Conservation (phyloP, 129 eudicot genomes). For the Scalesia atractyloides region DNA sequence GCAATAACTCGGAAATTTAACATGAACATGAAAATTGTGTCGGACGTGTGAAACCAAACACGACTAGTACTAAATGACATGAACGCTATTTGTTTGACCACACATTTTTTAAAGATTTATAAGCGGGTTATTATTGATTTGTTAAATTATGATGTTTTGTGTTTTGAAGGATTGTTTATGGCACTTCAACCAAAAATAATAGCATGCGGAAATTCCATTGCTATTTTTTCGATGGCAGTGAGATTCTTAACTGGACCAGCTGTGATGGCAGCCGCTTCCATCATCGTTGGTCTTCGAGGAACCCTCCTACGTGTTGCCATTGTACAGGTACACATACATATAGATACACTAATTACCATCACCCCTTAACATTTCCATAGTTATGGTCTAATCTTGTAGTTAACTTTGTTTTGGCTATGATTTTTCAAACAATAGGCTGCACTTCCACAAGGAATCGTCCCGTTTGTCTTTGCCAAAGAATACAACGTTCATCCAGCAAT, state of each 20-base stretch:
- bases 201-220: slow-evolving; percentile 89
- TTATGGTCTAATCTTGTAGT: not conserved
- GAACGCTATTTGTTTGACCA: too few species aligned
- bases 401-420: not conserved
- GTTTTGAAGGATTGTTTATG: slow-evolving; percentile 78
- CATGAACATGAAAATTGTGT: too few species aligned
- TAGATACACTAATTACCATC: not conserved
- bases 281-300: slow-evolving; percentile 90
- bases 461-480: slow-evolving; percentile 94
- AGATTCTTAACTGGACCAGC: slow-evolving; percentile 95
- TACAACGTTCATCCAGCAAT: slow-evolving; percentile 96
- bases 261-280: slow-evolving; percentile 90
- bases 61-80: not conserved
- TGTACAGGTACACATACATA: slow-evolving; percentile 62
- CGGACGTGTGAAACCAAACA: too few species aligned
- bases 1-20: too few species aligned
- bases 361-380: not conserved
- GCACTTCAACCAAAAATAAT: slow-evolving; percentile 98
- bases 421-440: slow-evolving; percentile 62
- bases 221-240: slow-evolving; percentile 88
- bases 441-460: slow-evolving; percentile 98
- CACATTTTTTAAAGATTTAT: too few species aligned
- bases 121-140: not conserved
- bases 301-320: slow-evolving; percentile 81
- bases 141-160: not conserved